A percentile compares a stretch with the other conserved stretches of the same genome.
Conservation (phyloP, 192 early-diverging fungal species). For the Coemansia sp. region DNA sequence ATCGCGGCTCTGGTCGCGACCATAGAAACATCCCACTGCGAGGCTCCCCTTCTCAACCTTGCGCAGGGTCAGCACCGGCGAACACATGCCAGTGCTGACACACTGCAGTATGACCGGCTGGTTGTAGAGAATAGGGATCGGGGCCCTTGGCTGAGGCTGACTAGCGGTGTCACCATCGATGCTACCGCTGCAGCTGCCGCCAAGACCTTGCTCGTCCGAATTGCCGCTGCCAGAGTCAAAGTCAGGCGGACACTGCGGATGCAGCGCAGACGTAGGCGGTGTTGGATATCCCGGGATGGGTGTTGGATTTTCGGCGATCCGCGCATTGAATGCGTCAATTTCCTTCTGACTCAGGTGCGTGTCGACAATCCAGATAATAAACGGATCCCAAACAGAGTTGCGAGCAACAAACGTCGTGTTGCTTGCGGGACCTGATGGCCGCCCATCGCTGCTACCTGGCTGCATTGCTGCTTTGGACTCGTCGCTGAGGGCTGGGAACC, state of each 20-base stretch:
- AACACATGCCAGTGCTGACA: slow-evolving; percentile 81
- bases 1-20: slow-evolving; percentile 41
- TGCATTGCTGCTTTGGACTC: slow-evolving; percentile 5
- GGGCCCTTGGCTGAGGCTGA: slow-evolving; percentile 43
- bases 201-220: slow-evolving; percentile 11
- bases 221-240: slow-evolving; percentile 22
- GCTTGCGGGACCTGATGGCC: neutral
- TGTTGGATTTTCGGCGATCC: slow-evolving; percentile 40
- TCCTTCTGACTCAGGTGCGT: slow-evolving; percentile 58
- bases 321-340: slow-evolving; percentile 57
- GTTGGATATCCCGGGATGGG: slow-evolving; percentile 65
- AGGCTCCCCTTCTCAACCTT: slow-evolving; percentile 82
- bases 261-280: slow-evolving; percentile 74
- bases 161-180: slow-evolving; percentile 21
- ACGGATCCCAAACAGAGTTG: slow-evolving; percentile 82
- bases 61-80: slow-evolving; percentile 77
- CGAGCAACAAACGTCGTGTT: slow-evolving; percentile 73
- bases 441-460: neutral
- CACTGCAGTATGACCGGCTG: slow-evolving; percentile 86
- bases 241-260: slow-evolving; percentile 57
- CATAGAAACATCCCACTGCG: slow-evolving; percentile 63
- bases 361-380: slow-evolving; percentile 81
- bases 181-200: slow-evolving; percentile 1
- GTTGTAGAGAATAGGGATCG: slow-evolving; percentile 81
- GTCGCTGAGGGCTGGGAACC: slow-evolving; percentile 42